Conservation (phyloP, 768 basidiomycete genomes). For the Phanerochaete sordida region DNA sequence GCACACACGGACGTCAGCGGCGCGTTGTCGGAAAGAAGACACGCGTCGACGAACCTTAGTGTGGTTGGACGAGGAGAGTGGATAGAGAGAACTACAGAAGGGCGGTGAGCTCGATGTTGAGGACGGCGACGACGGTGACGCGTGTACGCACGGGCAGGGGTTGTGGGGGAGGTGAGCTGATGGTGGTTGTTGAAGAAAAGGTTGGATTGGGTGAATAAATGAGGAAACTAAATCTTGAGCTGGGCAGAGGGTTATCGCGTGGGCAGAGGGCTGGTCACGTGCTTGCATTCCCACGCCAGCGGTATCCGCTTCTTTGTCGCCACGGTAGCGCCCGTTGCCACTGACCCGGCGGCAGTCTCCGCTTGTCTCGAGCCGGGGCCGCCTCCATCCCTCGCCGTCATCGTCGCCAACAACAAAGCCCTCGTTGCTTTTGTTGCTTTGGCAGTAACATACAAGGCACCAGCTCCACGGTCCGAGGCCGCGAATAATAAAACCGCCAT, state of each 20-base stretch:
- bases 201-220: slow-evolving; percentile 42
- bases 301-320: slow-evolving; percentile 6
- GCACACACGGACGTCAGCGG: slow-evolving; percentile 5
- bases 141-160: slow-evolving; percentile 39
- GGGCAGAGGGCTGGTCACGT: slow-evolving; percentile 41
- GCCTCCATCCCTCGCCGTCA: neutral
- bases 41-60: slow-evolving; percentile 41
- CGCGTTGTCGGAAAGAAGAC: slow-evolving; percentile 24
- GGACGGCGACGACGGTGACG: slow-evolving; percentile 26
- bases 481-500: too few species aligned
- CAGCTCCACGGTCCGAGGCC: too few species aligned
- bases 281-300: slow-evolving; percentile 22
- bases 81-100: slow-evolving; percentile 15
- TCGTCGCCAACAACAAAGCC: too few species aligned
- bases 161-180: slow-evolving; percentile 35
- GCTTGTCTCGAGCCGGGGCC: neutral
- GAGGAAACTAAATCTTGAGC: slow-evolving; percentile 61
- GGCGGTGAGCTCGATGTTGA: slow-evolving; percentile 33
- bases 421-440: neutral
- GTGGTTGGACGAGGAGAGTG: slow-evolving; percentile 27
- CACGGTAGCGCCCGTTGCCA: slow-evolving; percentile 1
- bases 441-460: neutral
- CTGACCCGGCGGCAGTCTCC: neutral
- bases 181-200: slow-evolving; percentile 45
- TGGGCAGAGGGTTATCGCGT: slow-evolving; percentile 66